phyloP scores from a whole-genome alignment of 306 rosid genomes.

The Oxytropis ochrocephala region DNA sequence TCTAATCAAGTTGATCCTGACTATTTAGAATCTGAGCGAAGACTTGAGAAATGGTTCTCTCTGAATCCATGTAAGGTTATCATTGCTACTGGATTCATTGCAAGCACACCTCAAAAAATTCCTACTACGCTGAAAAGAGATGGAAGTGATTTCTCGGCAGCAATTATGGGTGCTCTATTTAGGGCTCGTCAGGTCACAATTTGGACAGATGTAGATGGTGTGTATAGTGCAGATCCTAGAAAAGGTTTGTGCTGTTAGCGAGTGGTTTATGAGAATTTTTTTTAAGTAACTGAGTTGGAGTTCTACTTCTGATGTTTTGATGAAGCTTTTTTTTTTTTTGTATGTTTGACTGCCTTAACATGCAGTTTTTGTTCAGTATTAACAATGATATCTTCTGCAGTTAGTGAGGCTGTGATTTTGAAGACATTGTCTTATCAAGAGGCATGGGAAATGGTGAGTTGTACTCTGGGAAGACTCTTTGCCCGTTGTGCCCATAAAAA shows the following conservation, averaged over 20 bases:
- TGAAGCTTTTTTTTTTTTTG: slow-evolving; percentile 3
- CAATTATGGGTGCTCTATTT: slow-evolving; percentile 86
- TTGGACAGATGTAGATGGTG: slow-evolving; percentile 99
- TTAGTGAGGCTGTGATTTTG: slow-evolving; percentile 92
- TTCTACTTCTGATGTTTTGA: background rate
- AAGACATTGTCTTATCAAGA: slow-evolving; percentile 90
- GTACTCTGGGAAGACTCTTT: background rate
- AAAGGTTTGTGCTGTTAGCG: slow-evolving; percentile 55
- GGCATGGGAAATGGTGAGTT: slow-evolving; percentile 99
- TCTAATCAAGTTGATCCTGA: slow-evolving; percentile 98
- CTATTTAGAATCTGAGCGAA: slow-evolving; percentile 53
- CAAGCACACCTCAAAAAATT: slow-evolving; percentile 80
- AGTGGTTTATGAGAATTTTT: slow-evolving; percentile 5
- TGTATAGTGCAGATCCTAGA: slow-evolving; percentile 95
- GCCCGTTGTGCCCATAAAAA: slow-evolving; percentile 8
- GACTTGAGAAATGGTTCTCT: slow-evolving; percentile 81
- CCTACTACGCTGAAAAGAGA: slow-evolving; percentile 98
- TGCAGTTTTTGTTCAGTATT: slow-evolving; percentile 3
- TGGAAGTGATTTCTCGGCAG: slow-evolving; percentile 99
- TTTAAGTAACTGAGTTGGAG: background rate
- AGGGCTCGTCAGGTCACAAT: slow-evolving; percentile 81
- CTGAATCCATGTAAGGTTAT: slow-evolving; percentile 59
- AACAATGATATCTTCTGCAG: slow-evolving; percentile 50
- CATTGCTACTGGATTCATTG: slow-evolving; percentile 96
- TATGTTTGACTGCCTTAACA: slow-evolving; percentile 3